A percentile compares a stretch with the other conserved stretches of the same genome.
phyloP scores from a whole-genome alignment of 2,329 filamentous ascomycete species.

The Neurospora sp. region DNA sequence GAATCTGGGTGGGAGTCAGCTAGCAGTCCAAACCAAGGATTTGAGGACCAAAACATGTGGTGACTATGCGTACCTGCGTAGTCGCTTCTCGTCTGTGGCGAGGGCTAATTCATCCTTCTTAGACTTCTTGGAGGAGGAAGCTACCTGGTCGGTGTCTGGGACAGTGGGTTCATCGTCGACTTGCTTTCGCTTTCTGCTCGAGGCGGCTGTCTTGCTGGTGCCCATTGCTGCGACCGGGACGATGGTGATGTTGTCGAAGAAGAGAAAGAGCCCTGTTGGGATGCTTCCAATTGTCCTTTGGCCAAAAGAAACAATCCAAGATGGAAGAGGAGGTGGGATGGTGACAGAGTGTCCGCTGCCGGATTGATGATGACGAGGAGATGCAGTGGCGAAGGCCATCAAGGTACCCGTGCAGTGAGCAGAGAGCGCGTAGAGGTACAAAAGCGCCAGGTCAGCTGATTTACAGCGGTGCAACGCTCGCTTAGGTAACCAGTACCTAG shows the following conservation, averaged over 20 bases:
- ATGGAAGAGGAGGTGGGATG: background rate
- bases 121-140: slow-evolving; percentile 7
- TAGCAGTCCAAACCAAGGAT: background rate
- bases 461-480: background rate
- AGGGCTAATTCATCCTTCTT: background rate
- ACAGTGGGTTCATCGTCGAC: background rate
- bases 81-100: slow-evolving; percentile 24
- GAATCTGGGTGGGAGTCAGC: slow-evolving; percentile 10
- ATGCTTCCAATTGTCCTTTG: background rate
- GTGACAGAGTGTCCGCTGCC: background rate
- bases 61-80: slow-evolving; percentile 18
- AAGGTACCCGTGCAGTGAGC: background rate
- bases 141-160: background rate
- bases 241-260: background rate
- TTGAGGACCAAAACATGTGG: background rate
- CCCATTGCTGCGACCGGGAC: background rate
- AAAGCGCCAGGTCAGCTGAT: background rate
- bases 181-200: slow-evolving; percentile 7
- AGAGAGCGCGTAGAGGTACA: background rate
- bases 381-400: background rate
- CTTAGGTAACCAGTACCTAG: background rate
- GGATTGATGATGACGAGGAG: background rate
- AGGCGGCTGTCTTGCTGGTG: background rate
- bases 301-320: background rate
- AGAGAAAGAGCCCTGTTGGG: background rate